These are phyloP conservation scores for Naematelia encephala DNA, from an alignment of 768 basidiomycete genomes.

Conservation along the genomic window DNA sequence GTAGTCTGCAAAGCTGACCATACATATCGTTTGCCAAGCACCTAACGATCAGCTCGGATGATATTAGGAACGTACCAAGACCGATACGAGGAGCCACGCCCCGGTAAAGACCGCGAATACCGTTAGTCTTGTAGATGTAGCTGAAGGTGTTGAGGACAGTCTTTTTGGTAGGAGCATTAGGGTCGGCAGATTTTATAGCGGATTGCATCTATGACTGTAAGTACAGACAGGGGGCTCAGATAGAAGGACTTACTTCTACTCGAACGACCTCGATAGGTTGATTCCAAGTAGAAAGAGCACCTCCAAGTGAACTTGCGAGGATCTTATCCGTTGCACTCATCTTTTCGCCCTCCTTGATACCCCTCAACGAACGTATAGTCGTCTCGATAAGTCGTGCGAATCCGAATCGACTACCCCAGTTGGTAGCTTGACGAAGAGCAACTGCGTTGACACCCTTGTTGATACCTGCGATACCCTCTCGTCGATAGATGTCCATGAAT, in stretches of 20 bases:
- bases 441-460: constrained; percentile 94
- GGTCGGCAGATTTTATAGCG: constrained; percentile 76
- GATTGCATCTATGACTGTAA: constrained; percentile 86
- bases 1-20: constrained; percentile 97
- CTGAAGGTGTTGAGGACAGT: constrained; percentile 84
- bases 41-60: constrained; percentile 14
- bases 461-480: constrained; percentile 89
- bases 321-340: constrained; percentile 81
- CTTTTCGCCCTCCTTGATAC: constrained; percentile 72
- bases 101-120: constrained; percentile 91
- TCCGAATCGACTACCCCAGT: constrained; percentile 66
- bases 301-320: constrained; percentile 75
- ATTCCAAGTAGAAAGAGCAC: constrained; percentile 97
- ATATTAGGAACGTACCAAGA: constrained; percentile 57
- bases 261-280: constrained; percentile 97
- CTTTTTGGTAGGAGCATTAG: constrained; percentile 78
- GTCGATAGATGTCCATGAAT: constrained; percentile 88
- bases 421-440: constrained; percentile 53
- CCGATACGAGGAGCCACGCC: constrained; percentile 96
- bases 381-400: constrained; percentile 89
- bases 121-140: constrained; percentile 97
- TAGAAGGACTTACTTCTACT: constrained; percentile 66
- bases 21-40: constrained; percentile 63
- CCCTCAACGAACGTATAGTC: constrained; percentile 69
- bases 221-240: background rate